phyloP scores from a whole-genome alignment of 2,329 filamentous ascomycete genomes.

The Zymoseptoria pseudotritici region DNA sequence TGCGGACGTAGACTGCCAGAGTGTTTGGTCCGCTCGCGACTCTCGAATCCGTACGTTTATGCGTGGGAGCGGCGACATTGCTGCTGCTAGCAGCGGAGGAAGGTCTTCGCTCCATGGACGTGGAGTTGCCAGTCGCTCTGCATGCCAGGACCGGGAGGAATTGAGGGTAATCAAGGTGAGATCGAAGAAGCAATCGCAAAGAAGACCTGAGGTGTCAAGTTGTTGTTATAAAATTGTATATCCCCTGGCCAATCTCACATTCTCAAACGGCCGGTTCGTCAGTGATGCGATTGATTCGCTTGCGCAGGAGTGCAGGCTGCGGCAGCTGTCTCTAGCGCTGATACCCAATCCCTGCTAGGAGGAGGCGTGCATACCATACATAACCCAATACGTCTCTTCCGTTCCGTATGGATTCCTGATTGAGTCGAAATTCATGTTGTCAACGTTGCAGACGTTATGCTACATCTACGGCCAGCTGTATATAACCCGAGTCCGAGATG shows the following conservation, averaged over 20 bases:
- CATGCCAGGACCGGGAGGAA: not conserved
- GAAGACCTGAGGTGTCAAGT: not conserved
- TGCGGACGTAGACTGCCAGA: conserved; percentile 67
- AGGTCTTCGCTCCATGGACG: conserved; percentile 9
- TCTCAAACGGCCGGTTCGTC: not conserved
- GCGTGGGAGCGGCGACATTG: conserved; percentile 7
- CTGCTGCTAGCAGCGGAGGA: conserved; percentile 4
- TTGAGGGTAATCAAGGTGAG: not conserved
- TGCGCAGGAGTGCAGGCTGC: not conserved
- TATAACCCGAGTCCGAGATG: not conserved
- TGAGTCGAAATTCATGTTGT: not conserved
- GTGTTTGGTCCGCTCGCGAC: conserved; percentile 22
- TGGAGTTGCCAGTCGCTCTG: not conserved
- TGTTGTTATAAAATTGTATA: not conserved
- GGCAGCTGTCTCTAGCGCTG: not conserved
- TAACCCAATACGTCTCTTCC: not conserved
- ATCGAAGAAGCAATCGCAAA: not conserved
- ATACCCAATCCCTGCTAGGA: not conserved
- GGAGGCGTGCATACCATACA: not conserved
- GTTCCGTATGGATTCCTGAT: not conserved
- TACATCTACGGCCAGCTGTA: not conserved
- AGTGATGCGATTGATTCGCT: not conserved
- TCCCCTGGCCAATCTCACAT: not conserved
- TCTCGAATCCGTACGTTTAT: conserved; percentile 16
- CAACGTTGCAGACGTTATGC: not conserved